Conservation (phyloP, 805 yeast species). For the Candida gorgasii region DNA sequence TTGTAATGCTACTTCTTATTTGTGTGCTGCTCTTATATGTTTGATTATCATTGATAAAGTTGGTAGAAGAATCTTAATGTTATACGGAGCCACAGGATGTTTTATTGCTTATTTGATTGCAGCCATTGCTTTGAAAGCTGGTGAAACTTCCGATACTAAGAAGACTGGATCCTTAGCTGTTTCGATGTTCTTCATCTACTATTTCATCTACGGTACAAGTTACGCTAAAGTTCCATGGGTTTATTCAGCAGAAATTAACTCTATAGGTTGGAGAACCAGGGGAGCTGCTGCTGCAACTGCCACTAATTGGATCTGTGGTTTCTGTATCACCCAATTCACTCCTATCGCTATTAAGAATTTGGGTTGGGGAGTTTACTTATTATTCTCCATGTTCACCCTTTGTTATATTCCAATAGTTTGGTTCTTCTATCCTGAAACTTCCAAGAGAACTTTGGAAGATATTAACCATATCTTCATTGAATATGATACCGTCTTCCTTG, state of each 20-base stretch:
- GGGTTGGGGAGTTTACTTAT: slow-evolving; percentile 17
- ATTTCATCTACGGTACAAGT: slow-evolving; percentile 41
- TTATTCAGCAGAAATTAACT: slow-evolving; percentile 37
- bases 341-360: slow-evolving; percentile 16
- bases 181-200: slow-evolving; percentile 32
- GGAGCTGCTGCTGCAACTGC: slow-evolving; percentile 42
- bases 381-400: slow-evolving; percentile 15
- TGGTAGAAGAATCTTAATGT: slow-evolving; percentile 66
- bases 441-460: slow-evolving; percentile 64
- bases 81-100: slow-evolving; percentile 61
- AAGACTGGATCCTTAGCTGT: slow-evolving; percentile 20
- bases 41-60: slow-evolving; percentile 39
- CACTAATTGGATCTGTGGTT: slow-evolving; percentile 34
- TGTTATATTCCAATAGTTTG: slow-evolving; percentile 26
- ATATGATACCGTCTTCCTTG: slow-evolving; percentile 18
- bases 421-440: slow-evolving; percentile 73
- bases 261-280: slow-evolving; percentile 41
- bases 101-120: slow-evolving; percentile 47
- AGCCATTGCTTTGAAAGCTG: slow-evolving; percentile 35
- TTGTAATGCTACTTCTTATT: slow-evolving; percentile 40
- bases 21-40: slow-evolving; percentile 37
- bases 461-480: slow-evolving; percentile 17
- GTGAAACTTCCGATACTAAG: slow-evolving; percentile 24
- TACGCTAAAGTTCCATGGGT: slow-evolving; percentile 46
- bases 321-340: slow-evolving; percentile 18